phyloP scores from a whole-genome alignment of 2,329 filamentous ascomycete genomes.

The Phialophora verrucosa region DNA sequence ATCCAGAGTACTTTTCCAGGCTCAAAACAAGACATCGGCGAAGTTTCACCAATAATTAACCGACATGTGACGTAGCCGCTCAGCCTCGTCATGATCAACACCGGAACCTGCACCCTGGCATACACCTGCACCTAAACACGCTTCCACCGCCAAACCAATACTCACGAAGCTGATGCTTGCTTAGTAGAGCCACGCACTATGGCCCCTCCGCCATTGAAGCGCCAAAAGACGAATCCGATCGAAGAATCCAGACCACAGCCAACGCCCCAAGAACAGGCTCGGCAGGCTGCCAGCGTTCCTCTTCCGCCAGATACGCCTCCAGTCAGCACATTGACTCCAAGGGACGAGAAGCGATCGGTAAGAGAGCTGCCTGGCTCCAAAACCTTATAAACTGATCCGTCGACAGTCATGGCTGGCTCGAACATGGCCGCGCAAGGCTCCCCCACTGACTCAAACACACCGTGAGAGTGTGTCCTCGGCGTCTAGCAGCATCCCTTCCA shows the following conservation, averaged over 20 bases:
- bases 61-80: constrained; percentile 11
- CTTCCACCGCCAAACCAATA: neutral
- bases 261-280: constrained; percentile 24
- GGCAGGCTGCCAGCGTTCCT: constrained; percentile 28
- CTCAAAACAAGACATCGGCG: constrained; percentile 1
- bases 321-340: neutral
- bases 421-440: constrained; percentile 56
- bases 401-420: constrained; percentile 50
- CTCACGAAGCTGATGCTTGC: neutral
- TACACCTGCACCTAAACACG: neutral
- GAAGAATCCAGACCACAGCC: constrained; percentile 17
- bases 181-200: constrained; percentile 20
- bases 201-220: constrained; percentile 38
- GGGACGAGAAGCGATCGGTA: constrained; percentile 28
- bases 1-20: neutral
- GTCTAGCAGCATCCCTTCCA: neutral
- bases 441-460: constrained; percentile 56
- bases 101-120: neutral
- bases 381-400: neutral
- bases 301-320: constrained; percentile 32
- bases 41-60: neutral
- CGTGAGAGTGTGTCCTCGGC: constrained; percentile 55
- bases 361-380: constrained; percentile 2
- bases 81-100: constrained; percentile 13
- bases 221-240: constrained; percentile 38